Evolutionary conservation across 176 grass and related monocot species (phyloP).

Genomic region (Musa schizocarpa): DNA sequence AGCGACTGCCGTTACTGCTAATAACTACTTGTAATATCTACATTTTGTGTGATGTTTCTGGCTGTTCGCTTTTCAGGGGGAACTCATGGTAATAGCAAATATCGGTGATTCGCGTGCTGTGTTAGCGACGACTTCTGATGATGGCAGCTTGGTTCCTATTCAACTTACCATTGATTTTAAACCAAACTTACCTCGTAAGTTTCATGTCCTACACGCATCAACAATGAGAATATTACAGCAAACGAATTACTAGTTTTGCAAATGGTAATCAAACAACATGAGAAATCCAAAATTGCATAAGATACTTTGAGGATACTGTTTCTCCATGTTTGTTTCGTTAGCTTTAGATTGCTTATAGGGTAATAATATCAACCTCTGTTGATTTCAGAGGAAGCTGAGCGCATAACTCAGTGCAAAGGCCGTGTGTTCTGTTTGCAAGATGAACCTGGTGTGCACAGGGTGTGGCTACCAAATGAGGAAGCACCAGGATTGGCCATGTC

Average conservation of each 20-base stretch:
- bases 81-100: conserved; percentile 67
- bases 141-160: conserved; percentile 42
- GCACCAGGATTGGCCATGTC: conserved; percentile 88
- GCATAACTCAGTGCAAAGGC: conserved; percentile 73
- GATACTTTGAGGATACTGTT: too few relatives aligned
- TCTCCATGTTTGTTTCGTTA: too few relatives aligned
- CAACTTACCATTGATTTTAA: conserved; percentile 91
- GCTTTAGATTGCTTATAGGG: too few relatives aligned
- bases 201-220: not conserved
- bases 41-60: too few relatives aligned
- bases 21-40: too few relatives aligned
- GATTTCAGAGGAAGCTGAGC: conserved; percentile 60
- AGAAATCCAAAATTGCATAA: too few relatives aligned
- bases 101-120: conserved; percentile 86
- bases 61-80: conserved; percentile 18
- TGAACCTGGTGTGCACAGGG: conserved; percentile 72
- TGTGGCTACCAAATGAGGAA: conserved; percentile 60
- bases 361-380: not conserved
- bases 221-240: too few relatives aligned
- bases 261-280: too few relatives aligned
- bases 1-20: too few relatives aligned
- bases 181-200: conserved; percentile 86
- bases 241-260: too few relatives aligned
- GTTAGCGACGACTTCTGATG: conserved; percentile 35
- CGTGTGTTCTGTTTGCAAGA: conserved; percentile 50